phyloP scores from a whole-genome alignment of 441 rosid genomes.

The Pelargonium citronellum region DNA sequence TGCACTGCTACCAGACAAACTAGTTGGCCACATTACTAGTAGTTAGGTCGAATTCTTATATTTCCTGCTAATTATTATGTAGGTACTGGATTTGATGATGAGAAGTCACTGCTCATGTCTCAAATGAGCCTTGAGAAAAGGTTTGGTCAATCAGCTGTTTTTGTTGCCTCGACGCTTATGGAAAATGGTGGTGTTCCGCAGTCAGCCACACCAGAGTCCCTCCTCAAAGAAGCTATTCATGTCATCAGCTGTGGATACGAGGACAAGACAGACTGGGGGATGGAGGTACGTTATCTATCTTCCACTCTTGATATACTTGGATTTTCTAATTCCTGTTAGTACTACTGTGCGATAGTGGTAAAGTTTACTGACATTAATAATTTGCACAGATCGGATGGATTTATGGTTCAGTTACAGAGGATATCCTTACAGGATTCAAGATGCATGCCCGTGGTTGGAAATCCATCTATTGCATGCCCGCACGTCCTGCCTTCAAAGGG shows the following conservation, averaged over 20 bases:
- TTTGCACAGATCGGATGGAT: constrained; percentile 85
- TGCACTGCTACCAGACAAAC: no score
- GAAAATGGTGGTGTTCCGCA: constrained; percentile 97
- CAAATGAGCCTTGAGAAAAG: constrained; percentile 97
- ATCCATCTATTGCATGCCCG: constrained; percentile 93
- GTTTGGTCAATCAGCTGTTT: constrained; percentile 90
- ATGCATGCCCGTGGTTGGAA: constrained; percentile 99
- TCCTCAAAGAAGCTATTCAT: constrained; percentile 97
- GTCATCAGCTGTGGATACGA: constrained; percentile 98
- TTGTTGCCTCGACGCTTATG: constrained; percentile 96
- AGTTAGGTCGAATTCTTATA: no score
- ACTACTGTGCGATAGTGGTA: no score
- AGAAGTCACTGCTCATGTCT: constrained; percentile 87
- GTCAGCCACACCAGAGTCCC: constrained; percentile 84
- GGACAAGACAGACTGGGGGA: constrained; percentile 98
- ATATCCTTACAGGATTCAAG: constrained; percentile 97
- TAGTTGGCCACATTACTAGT: no score
- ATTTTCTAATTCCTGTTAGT: no score
- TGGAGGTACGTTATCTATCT: constrained; percentile 44
- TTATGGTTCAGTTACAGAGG: constrained; percentile 95
- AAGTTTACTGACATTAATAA: no score
- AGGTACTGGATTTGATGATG: constrained; percentile 99
- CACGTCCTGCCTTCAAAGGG: constrained; percentile 85
- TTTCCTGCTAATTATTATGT: not conserved
- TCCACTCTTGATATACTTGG: no score